Evolutionary conservation across 1,139 yeast genomes (phyloP).

Genomic region (Diutina pseudorugosa): DNA sequence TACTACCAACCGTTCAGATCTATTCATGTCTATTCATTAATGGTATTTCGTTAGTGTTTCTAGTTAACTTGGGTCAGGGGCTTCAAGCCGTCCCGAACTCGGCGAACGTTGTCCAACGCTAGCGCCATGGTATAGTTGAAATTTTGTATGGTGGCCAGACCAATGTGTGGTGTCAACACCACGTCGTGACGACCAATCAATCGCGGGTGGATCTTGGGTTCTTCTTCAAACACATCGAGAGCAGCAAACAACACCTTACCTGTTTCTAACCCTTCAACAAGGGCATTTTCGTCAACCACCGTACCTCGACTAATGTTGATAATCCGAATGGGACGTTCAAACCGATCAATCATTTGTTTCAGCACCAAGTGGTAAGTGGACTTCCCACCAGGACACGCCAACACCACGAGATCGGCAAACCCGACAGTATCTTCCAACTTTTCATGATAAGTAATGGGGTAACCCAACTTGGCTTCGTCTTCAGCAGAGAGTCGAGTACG

Average conservation of each 20-base stretch:
- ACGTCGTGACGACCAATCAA: slow-evolving; percentile 54
- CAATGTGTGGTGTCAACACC: slow-evolving; percentile 70
- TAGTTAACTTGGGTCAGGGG: background rate
- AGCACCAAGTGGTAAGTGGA: slow-evolving; percentile 48
- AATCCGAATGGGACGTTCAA: slow-evolving; percentile 43
- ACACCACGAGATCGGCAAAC: slow-evolving; percentile 47
- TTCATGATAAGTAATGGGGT: slow-evolving; percentile 30
- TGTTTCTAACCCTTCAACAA: slow-evolving; percentile 50
- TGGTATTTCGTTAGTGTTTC: too few species aligned
- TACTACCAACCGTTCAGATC: too few species aligned
- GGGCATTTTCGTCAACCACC: slow-evolving; percentile 60
- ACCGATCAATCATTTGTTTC: slow-evolving; percentile 30
- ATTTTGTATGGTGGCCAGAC: slow-evolving; percentile 51
- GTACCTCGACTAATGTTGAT: slow-evolving; percentile 73
- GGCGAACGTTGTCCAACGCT: background rate
- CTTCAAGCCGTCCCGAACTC: background rate
- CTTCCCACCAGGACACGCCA: slow-evolving; percentile 58
- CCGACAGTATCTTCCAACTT: slow-evolving; percentile 17
- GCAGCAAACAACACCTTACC: slow-evolving; percentile 74
- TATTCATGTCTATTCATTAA: background rate
- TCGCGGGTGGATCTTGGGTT: slow-evolving; percentile 45
- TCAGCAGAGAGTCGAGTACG: slow-evolving; percentile 32
- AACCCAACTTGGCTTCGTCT: slow-evolving; percentile 28
- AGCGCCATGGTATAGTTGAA: slow-evolving; percentile 31
- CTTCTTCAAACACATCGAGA: slow-evolving; percentile 66